A percentile compares a stretch with the other conserved stretches of the same genome.
Conservation (phyloP, 1,139 yeast genomes). For the Zygosaccharomyces sapae region DNA sequence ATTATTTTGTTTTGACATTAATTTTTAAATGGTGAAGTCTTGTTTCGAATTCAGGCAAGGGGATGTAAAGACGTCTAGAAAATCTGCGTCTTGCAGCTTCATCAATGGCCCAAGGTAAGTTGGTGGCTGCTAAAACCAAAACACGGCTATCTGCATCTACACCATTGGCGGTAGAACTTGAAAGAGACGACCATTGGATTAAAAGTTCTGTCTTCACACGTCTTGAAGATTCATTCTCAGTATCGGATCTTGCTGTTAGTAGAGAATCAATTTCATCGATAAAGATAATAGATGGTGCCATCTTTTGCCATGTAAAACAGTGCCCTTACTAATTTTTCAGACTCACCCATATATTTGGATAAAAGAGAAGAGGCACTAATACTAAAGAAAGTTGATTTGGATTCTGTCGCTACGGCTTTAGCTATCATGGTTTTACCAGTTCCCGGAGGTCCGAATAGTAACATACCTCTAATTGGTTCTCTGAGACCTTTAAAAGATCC, state of each 20-base stretch:
- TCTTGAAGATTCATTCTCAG: slow-evolving; percentile 46
- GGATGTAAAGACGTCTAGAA: slow-evolving; percentile 57
- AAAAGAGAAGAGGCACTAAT: slow-evolving; percentile 60
- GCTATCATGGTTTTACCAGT: slow-evolving; percentile 55
- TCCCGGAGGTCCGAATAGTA: slow-evolving; percentile 58
- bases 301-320: slow-evolving; percentile 53
- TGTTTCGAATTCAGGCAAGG: slow-evolving; percentile 60
- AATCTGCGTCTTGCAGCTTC: slow-evolving; percentile 65
- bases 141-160: slow-evolving; percentile 42
- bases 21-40: slow-evolving; percentile 49
- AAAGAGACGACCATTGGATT: slow-evolving; percentile 62
- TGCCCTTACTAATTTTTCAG: slow-evolving; percentile 59
- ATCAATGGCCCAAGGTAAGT: slow-evolving; percentile 65
- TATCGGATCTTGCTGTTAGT: slow-evolving; percentile 50
- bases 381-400: slow-evolving; percentile 60
- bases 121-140: slow-evolving; percentile 59
- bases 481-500: slow-evolving; percentile 57
- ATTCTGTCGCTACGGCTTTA: slow-evolving; percentile 63
- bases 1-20: slow-evolving; percentile 39
- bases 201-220: slow-evolving; percentile 60
- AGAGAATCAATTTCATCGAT: slow-evolving; percentile 65
- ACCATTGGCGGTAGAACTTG: slow-evolving; percentile 50
- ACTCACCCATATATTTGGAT: slow-evolving; percentile 60
- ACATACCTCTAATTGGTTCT: slow-evolving; percentile 63
- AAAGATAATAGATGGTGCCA: slow-evolving; percentile 44